These are phyloP conservation scores for Aurantiochytrium sp. DNA, from an alignment of 108 stramenopile genomes.

Conservation along the genomic window DNA sequence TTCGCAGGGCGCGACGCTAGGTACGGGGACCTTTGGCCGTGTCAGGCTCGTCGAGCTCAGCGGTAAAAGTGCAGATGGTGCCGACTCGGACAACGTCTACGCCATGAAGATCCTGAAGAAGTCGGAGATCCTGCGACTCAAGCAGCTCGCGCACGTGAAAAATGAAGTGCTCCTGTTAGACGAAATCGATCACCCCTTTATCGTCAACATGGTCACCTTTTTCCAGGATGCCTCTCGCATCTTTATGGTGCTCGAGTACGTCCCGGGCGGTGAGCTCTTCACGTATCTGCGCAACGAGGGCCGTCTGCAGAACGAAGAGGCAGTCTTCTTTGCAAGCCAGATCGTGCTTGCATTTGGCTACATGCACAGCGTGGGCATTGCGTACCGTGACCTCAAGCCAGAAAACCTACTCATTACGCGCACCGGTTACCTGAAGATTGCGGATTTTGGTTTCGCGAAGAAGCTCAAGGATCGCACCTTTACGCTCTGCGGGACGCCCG, in stretches of 20 bases:
- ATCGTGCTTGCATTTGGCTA: slow-evolving; percentile 19
- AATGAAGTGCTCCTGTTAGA: slow-evolving; percentile 69
- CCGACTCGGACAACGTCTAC: slow-evolving; percentile 37
- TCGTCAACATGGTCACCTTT: slow-evolving; percentile 77
- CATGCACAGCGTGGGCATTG: slow-evolving; percentile 21
- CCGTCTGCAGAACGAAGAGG: slow-evolving; percentile 57
- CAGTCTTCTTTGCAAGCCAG: background rate
- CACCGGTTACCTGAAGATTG: slow-evolving; percentile 36
- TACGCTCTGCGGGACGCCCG: slow-evolving; percentile 63
- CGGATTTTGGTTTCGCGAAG: slow-evolving; percentile 46
- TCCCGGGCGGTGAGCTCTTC: slow-evolving; percentile 75
- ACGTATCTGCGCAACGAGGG: slow-evolving; percentile 60
- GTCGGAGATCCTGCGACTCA: slow-evolving; percentile 27
- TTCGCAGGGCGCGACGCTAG: slow-evolving; percentile 48
- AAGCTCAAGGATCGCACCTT: slow-evolving; percentile 53
- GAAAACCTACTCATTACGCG: slow-evolving; percentile 37
- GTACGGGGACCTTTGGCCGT: slow-evolving; percentile 57
- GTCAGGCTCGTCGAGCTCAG: slow-evolving; percentile 48
- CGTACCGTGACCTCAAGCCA: slow-evolving; percentile 41
- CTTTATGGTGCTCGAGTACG: slow-evolving; percentile 83
- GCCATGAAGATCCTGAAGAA: slow-evolving; percentile 84
- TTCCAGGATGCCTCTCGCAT: slow-evolving; percentile 80
- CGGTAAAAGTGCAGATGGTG: background rate
- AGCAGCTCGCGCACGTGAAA: slow-evolving; percentile 66
- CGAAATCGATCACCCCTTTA: slow-evolving; percentile 78